Conservation (phyloP, 495 filamentous ascomycete genomes). For the Lasiosphaeria miniovina region DNA sequence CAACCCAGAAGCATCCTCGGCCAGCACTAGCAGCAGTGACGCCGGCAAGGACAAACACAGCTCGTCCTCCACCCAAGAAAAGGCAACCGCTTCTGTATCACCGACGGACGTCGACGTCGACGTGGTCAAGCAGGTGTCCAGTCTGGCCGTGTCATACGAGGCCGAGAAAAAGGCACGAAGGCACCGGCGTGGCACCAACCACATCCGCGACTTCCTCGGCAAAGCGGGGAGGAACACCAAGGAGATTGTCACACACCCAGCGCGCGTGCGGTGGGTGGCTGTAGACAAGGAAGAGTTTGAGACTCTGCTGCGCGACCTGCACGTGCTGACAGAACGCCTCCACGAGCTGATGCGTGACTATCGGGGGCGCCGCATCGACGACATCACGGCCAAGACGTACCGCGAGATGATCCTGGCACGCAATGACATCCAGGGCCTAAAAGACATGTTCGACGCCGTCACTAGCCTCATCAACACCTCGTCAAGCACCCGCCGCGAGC, state of each 20-base stretch:
- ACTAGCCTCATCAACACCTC: constrained; percentile 21
- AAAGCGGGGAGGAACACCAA: constrained; percentile 28
- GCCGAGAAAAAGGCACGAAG: constrained; percentile 21
- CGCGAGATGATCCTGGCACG: constrained; percentile 33
- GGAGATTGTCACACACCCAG: constrained; percentile 30
- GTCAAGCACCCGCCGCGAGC: constrained; percentile 10
- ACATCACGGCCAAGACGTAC: constrained; percentile 34
- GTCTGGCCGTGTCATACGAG: constrained; percentile 31
- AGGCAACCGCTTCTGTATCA: neutral
- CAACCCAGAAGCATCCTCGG: constrained; percentile 1
- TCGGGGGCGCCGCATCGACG: constrained; percentile 28
- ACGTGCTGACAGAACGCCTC: constrained; percentile 31
- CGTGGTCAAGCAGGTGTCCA: constrained; percentile 26
- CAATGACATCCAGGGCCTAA: constrained; percentile 27
- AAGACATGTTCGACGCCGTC: constrained; percentile 29
- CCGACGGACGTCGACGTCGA: constrained; percentile 18
- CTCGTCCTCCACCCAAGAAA: no score
- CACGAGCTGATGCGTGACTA: constrained; percentile 31
- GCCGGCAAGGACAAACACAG: neutral
- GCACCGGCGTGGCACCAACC: constrained; percentile 23
- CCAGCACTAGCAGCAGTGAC: neutral
- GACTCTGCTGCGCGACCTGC: constrained; percentile 26
- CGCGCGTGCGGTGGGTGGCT: constrained; percentile 29
- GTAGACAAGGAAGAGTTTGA: constrained; percentile 31
- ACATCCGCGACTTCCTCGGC: constrained; percentile 25